Base-by-base conservation (phyloP, 1,139 yeast genomes). In the Blastobotrys aristatus region DNA sequence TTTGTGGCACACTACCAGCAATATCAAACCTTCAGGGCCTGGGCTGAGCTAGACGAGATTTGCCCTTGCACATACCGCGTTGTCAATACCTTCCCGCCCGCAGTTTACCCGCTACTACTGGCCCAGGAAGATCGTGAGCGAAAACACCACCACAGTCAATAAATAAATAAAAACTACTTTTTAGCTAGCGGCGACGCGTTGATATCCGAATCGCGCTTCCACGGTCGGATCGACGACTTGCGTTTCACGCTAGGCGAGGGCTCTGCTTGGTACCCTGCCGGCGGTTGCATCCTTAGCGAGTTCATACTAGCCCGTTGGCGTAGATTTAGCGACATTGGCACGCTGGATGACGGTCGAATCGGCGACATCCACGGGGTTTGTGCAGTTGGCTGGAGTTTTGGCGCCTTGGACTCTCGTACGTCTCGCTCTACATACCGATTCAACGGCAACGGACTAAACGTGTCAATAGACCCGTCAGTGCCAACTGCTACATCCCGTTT, bases 401-500 rank as follows among this genome's bases (percentile, higher is more conserved):
- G 36, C 4, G 29, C 18, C 21, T 17, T 32, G 24, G 34, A 32
- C 8, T 43, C 46, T 13, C 41, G 26, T 21, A 46, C 46, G 31
- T 46, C 49, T 13, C 41, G 16, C 11, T 27, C 37, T n/a, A 40
- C 16, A 34, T 40, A 47, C 18, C 40, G 30, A 33, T 20, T 29
- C 40, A 7, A 7, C 59, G 67, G 57, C 56, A 70, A 46, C 53
- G 76, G 69, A 2, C 75, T 67, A 52, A 59, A 70, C 51, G 68
- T 65, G n/a, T 63, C 63, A 7, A 67, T 68, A 7, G 59, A 49
- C 42, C 77, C 61, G 57, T 66, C 65, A 29, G 88, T 80, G 61
- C 84, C 90, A 10, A 83, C 71, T 42, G 77, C 72, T 2, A 77
- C 89, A 57, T 84, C 89, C 54, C 82, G 77, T 47, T 74, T 73